Evolutionary conservation across 2,329 filamentous ascomycete genomes (phyloP).

Genomic region (Davidsoniella neocaledoniae): DNA sequence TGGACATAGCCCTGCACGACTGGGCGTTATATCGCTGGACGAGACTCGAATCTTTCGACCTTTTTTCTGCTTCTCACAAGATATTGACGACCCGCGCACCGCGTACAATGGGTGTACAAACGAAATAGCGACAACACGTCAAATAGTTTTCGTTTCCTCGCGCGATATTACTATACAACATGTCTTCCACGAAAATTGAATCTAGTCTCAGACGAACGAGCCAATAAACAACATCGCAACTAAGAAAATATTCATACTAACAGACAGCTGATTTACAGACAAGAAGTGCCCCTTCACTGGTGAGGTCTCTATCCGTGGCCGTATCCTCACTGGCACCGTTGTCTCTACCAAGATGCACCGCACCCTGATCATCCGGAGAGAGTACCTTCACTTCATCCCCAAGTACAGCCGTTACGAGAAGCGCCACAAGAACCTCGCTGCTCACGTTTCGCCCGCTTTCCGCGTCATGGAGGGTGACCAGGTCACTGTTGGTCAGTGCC

Average conservation of each 20-base stretch:
- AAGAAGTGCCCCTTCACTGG: slow-evolving; percentile 99
- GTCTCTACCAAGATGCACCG: slow-evolving; percentile 99
- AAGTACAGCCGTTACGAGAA: slow-evolving; percentile 99
- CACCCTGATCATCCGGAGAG: slow-evolving; percentile 96
- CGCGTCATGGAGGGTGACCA: slow-evolving; percentile 99
- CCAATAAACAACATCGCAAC: not conserved
- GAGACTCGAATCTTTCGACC: too few species aligned
- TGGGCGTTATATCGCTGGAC: too few species aligned
- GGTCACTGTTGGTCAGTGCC: slow-evolving; percentile 98
- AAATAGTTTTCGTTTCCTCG: too few species aligned
- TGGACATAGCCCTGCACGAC: not conserved
- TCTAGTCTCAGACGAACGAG: too few species aligned
- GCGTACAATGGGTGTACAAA: too few species aligned
- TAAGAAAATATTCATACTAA: not conserved
- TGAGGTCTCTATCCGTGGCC: slow-evolving; percentile 97
- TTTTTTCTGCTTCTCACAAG: too few species aligned
- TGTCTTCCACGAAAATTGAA: too few species aligned
- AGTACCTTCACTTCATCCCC: slow-evolving; percentile 99
- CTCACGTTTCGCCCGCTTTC: slow-evolving; percentile 98
- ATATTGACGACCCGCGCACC: too few species aligned
- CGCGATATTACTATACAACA: too few species aligned
- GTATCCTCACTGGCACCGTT: slow-evolving; percentile 98
- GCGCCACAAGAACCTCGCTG: slow-evolving; percentile 99
- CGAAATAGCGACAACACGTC: too few species aligned
- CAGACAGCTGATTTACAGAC: slow-evolving; percentile 39